A percentile compares a stretch with the other conserved stretches of the same genome.
These are phyloP conservation scores for Heteromeles arbutifolia DNA, from an alignment of 306 rosid species.

Conservation along the genomic window DNA sequence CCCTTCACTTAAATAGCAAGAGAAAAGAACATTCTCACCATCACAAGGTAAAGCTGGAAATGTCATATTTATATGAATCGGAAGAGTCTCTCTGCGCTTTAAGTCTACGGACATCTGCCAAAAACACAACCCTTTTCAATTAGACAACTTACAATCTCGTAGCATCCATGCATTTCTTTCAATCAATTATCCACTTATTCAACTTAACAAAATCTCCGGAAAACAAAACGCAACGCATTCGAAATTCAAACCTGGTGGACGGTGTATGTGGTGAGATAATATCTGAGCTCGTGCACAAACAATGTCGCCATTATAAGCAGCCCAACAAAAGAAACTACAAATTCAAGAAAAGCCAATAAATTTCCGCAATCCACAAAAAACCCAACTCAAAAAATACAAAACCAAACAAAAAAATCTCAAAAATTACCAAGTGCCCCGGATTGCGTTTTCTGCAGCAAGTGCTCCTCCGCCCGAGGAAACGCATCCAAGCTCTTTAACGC, in stretches of 20 bases:
- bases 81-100: constrained; percentile 94
- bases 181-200: neutral
- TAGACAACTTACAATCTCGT: neutral
- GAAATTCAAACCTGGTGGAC: constrained; percentile 67
- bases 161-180: neutral
- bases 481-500: constrained; percentile 77
- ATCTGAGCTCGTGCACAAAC: constrained; percentile 83
- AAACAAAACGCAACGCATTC: neutral
- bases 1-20: constrained; percentile 9
- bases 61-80: constrained; percentile 88
- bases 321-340: constrained; percentile 69
- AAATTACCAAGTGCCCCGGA: constrained; percentile 86
- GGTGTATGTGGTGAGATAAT: constrained; percentile 74
- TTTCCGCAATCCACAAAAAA: neutral
- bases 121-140: neutral
- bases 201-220: neutral
- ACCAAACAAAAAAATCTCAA: neutral
- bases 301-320: constrained; percentile 68
- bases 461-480: constrained; percentile 96
- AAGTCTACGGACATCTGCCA: constrained; percentile 93
- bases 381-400: neutral
- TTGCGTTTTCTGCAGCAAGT: constrained; percentile 83
- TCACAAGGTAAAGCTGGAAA: constrained; percentile 96
- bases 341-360: constrained; percentile 1
- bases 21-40: constrained; percentile 42